A percentile compares a stretch with the other conserved stretches of the same genome.
These are phyloP conservation scores for Coriaria nepalensis DNA, from an alignment of 306 rosid genomes.

Conservation along the genomic window DNA sequence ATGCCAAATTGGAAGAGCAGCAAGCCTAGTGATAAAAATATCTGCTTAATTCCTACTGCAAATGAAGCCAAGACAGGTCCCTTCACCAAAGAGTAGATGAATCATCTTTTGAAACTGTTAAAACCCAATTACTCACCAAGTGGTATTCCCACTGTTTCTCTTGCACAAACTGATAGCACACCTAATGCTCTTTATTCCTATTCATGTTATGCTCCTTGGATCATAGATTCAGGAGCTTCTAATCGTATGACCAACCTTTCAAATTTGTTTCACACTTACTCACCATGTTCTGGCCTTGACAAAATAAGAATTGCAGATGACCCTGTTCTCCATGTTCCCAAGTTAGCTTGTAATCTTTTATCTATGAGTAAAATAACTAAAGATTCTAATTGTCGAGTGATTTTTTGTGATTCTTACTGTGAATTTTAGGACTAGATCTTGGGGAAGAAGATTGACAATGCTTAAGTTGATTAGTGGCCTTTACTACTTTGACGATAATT, in stretches of 20 bases:
- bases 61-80: background rate
- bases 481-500: too few species aligned
- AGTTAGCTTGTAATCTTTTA: too few species aligned
- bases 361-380: too few species aligned
- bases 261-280: too few species aligned
- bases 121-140: background rate
- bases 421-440: too few species aligned
- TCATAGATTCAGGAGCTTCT: conserved; percentile 1
- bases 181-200: background rate
- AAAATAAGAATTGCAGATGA: too few species aligned
- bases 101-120: background rate
- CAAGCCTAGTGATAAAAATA: background rate
- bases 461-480: too few species aligned
- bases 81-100: conserved; percentile 1
- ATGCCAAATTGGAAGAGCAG: conserved; percentile 3
- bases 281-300: too few species aligned
- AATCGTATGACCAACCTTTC: background rate
- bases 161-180: background rate
- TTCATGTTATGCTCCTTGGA: background rate
- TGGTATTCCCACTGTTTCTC: background rate
- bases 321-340: too few species aligned
- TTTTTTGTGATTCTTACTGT: too few species aligned
- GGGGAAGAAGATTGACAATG: too few species aligned
- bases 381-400: too few species aligned
- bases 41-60: background rate